Evolutionary conservation across 352 stramenopile species (phyloP).

Genomic region (Pythium phragmiticola): DNA sequence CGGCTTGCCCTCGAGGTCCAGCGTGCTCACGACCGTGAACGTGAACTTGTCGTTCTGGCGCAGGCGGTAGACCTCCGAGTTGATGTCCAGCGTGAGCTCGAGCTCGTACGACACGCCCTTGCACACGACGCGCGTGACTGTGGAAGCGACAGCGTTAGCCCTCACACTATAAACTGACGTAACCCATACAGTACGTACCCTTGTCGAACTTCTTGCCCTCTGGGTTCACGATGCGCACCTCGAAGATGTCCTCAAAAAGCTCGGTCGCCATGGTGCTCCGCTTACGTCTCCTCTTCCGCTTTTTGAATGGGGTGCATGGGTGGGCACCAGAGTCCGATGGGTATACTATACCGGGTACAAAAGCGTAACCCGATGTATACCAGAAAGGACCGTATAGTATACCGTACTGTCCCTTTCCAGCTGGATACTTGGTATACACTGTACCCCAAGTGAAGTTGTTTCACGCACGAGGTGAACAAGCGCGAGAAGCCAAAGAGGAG

Average conservation of each 20-base stretch:
- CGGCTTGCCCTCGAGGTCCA: conserved; percentile 95
- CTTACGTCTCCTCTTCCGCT: conserved; percentile 3
- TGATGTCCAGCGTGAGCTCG: conserved; percentile 97
- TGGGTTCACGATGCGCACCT: conserved; percentile 96
- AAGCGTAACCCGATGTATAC: conserved; percentile 9
- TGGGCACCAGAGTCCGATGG: not conserved
- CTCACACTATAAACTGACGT: not conserved
- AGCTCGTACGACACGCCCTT: conserved; percentile 98
- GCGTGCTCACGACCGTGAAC: conserved; percentile 93
- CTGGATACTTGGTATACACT: conserved; percentile 23
- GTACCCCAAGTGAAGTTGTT: conserved; percentile 23
- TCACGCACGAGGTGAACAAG: conserved; percentile 11
- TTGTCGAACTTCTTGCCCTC: conserved; percentile 98
- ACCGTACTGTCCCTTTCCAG: conserved; percentile 2
- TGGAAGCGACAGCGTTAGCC: not conserved
- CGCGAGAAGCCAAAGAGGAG: conserved; percentile 5
- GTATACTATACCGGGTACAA: conserved; percentile 22
- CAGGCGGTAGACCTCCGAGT: conserved; percentile 96
- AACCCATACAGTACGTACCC: conserved; percentile 37
- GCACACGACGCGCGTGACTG: conserved; percentile 95
- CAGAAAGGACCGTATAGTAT: not conserved
- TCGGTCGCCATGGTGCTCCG: conserved; percentile 71
- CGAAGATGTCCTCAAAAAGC: conserved; percentile 99
- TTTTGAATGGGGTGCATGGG: conserved; percentile 15
- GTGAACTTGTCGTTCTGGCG: conserved; percentile 97